These are phyloP conservation scores for Guyanaporus albipodus DNA, from an alignment of 768 basidiomycete genomes.

Conservation along the genomic window DNA sequence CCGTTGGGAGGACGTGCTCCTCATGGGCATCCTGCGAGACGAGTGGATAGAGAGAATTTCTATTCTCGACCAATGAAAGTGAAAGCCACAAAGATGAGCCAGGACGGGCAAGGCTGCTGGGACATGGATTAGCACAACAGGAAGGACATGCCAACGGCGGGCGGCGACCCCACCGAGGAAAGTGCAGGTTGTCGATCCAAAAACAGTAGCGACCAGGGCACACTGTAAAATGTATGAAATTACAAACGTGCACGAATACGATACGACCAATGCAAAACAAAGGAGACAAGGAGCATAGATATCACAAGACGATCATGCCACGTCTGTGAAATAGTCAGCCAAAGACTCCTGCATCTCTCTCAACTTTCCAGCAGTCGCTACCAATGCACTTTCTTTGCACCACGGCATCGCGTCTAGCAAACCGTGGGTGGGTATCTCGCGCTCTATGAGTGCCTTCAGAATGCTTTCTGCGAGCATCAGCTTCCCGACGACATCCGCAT, in stretches of 20 bases:
- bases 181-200: no score
- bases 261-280: conserved; percentile 5
- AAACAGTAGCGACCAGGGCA: no score
- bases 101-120: no score
- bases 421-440: conserved; percentile 39
- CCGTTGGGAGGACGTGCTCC: conserved; percentile 36
- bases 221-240: no score
- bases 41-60: conserved; percentile 34
- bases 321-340: conserved; percentile 46
- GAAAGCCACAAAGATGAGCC: no score
- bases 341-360: conserved; percentile 45
- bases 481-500: conserved; percentile 43
- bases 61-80: conserved; percentile 15
- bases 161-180: no score
- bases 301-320: conserved; percentile 18
- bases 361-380: conserved; percentile 40
- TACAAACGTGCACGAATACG: conserved; percentile 7
- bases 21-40: conserved; percentile 39
- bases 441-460: conserved; percentile 43
- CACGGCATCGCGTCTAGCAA: conserved; percentile 41
- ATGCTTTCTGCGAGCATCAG: conserved; percentile 46
- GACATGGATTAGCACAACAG: no score
- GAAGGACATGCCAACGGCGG: no score
- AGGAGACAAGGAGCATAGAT: neutral
- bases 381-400: conserved; percentile 42